phyloP scores from a whole-genome alignment of 768 basidiomycete species.

The Pisolithus marmoratus region DNA sequence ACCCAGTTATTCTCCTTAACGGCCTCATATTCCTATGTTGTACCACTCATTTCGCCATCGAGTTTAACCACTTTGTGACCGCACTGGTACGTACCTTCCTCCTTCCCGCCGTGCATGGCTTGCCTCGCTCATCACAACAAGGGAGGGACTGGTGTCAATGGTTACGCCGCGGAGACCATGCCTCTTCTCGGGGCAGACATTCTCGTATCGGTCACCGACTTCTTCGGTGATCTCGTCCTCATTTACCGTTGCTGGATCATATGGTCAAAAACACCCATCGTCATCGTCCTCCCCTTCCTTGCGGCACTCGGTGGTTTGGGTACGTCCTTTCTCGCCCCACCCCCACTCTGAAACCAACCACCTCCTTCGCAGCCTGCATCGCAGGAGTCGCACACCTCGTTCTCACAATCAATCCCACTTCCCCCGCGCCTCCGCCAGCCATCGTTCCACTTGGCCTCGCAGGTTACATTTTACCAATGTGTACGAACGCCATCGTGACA shows the following conservation, averaged over 20 bases:
- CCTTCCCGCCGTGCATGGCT: neutral
- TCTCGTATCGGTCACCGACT: constrained; percentile 31
- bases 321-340: constrained; percentile 11
- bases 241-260: constrained; percentile 40
- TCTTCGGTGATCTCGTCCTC: constrained; percentile 31
- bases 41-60: constrained; percentile 28
- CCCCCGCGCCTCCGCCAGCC: constrained; percentile 30
- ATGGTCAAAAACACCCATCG: constrained; percentile 30
- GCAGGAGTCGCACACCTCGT: constrained; percentile 25
- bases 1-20: constrained; percentile 25
- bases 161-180: constrained; percentile 26
- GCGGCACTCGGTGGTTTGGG: constrained; percentile 30
- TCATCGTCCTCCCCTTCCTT: constrained; percentile 31
- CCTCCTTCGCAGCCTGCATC: constrained; percentile 23
- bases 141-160: constrained; percentile 21
- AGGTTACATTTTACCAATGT: constrained; percentile 33
- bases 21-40: constrained; percentile 28
- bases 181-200: constrained; percentile 29
- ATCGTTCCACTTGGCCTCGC: constrained; percentile 34
- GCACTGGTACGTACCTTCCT: constrained; percentile 23
- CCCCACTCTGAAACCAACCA: neutral
- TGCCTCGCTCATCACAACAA: constrained; percentile 6
- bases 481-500: constrained; percentile 38
- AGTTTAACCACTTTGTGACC: constrained; percentile 31
- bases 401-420: constrained; percentile 19